These are phyloP conservation scores for Thielaviopsis euricoi DNA, from an alignment of 2,329 filamentous ascomycete genomes.

Conservation along the genomic window DNA sequence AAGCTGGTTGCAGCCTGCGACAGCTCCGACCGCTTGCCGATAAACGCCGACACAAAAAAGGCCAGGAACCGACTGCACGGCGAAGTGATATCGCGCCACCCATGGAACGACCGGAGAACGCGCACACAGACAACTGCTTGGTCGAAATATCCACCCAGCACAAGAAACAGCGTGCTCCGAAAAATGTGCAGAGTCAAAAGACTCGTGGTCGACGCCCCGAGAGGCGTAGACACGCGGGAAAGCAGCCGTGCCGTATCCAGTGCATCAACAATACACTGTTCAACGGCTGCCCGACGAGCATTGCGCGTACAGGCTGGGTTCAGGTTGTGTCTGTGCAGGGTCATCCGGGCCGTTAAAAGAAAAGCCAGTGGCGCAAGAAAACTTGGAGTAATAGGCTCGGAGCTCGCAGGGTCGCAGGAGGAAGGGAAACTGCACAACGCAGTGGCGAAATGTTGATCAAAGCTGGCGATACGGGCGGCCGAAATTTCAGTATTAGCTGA, in stretches of 20 bases:
- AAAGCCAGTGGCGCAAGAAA: conserved; percentile 61
- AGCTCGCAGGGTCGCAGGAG: conserved; percentile 50
- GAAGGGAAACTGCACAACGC: conserved; percentile 64
- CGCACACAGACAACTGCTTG: conserved; percentile 58
- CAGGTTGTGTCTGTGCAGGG: conserved; percentile 80
- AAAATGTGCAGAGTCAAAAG: conserved; percentile 74
- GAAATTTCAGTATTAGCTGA: conserved; percentile 46
- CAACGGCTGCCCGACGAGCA: conserved; percentile 54
- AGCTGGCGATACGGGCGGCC: conserved; percentile 51
- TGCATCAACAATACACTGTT: conserved; percentile 58
- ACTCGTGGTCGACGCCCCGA: conserved; percentile 53
- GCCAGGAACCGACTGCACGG: conserved; percentile 67
- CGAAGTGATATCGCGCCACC: conserved; percentile 53
- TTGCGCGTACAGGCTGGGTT: conserved; percentile 50
- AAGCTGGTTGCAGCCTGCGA: background rate
- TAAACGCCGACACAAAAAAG: conserved; percentile 60
- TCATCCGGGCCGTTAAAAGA: conserved; percentile 66
- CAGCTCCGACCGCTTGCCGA: conserved; percentile 35
- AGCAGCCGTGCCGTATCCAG: conserved; percentile 67
- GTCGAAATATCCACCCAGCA: conserved; percentile 57
- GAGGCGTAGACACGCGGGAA: conserved; percentile 42
- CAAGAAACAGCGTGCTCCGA: conserved; percentile 66
- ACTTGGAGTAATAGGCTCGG: conserved; percentile 53
- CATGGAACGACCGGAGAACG: conserved; percentile 52
- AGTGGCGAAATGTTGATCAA: conserved; percentile 63